A percentile compares a stretch with the other conserved stretches of the same genome.
These are phyloP conservation scores for Punica granatum DNA, from an alignment of 345 rosid genomes.

Conservation along the genomic window DNA sequence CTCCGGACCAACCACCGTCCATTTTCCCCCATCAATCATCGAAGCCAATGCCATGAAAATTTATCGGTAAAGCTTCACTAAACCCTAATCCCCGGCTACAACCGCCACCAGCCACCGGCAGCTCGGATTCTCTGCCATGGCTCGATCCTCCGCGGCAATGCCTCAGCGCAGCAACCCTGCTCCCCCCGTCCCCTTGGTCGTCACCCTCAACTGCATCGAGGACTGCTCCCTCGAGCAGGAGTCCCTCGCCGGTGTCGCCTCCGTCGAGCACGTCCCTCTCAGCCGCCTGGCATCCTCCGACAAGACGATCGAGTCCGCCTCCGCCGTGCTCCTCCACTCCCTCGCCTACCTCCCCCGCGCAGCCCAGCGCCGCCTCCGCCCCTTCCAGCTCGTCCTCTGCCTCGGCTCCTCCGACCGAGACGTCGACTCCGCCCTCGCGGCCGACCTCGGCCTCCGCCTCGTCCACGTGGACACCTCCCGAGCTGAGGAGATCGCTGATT, in stretches of 20 bases:
- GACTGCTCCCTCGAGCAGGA: constrained; percentile 78
- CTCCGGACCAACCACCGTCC: neutral
- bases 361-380: constrained; percentile 94
- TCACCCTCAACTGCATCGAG: constrained; percentile 87
- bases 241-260: constrained; percentile 72
- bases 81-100: constrained; percentile 15
- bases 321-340: constrained; percentile 88
- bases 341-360: constrained; percentile 98
- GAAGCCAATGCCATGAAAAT: neutral
- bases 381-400: constrained; percentile 88
- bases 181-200: constrained; percentile 48
- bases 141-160: constrained; percentile 51
- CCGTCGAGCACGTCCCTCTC: constrained; percentile 88
- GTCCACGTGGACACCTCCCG: constrained; percentile 88
- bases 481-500: constrained; percentile 96
- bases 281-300: constrained; percentile 63
- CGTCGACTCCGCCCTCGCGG: constrained; percentile 84
- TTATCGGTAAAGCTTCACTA: neutral
- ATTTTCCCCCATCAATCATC: neutral
- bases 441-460: constrained; percentile 85
- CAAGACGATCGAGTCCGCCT: constrained; percentile 82
- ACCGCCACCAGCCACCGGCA: constrained; percentile 15
- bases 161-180: constrained; percentile 34
- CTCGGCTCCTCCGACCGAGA: constrained; percentile 93
- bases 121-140: constrained; percentile 3